phyloP scores from a whole-genome alignment of 2,329 filamentous ascomycete species.

The Pseudocercospora macadamiae region DNA sequence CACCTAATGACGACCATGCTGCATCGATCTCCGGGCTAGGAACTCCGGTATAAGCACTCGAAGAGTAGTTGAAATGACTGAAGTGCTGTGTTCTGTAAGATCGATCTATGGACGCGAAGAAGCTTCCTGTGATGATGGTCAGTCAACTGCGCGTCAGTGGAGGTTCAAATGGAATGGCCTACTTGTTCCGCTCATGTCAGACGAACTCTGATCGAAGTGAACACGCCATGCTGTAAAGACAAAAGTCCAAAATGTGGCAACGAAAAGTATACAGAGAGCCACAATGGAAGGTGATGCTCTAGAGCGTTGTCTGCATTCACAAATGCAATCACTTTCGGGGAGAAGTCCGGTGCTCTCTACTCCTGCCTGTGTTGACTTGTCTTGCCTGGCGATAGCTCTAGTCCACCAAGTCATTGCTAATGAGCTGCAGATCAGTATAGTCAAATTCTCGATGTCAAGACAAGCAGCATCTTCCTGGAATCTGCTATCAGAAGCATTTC shows the following conservation, averaged over 20 bases:
- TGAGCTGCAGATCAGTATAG: too few species aligned
- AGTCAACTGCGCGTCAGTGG: neutral
- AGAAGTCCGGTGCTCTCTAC: too few species aligned
- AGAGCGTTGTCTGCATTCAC: neutral
- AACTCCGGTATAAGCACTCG: neutral
- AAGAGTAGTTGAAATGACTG: neutral
- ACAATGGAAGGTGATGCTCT: neutral
- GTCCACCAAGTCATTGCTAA: too few species aligned
- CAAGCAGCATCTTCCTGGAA: too few species aligned
- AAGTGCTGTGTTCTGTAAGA: neutral
- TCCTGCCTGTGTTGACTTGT: too few species aligned
- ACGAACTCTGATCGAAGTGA: neutral
- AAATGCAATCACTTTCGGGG: neutral
- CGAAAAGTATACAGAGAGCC: neutral
- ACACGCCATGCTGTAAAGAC: neutral
- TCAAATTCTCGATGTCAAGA: too few species aligned
- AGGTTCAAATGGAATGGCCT: neutral
- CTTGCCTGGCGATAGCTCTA: too few species aligned
- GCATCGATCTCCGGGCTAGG: neutral
- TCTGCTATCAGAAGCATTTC: too few species aligned
- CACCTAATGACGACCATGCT: neutral
- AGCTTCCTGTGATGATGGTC: neutral
- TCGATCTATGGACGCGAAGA: neutral
- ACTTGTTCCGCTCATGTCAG: neutral
- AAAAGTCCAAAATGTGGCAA: neutral